These are phyloP conservation scores for Thelonectria rubi DNA, from an alignment of 2,329 filamentous ascomycete species.

Conservation along the genomic window DNA sequence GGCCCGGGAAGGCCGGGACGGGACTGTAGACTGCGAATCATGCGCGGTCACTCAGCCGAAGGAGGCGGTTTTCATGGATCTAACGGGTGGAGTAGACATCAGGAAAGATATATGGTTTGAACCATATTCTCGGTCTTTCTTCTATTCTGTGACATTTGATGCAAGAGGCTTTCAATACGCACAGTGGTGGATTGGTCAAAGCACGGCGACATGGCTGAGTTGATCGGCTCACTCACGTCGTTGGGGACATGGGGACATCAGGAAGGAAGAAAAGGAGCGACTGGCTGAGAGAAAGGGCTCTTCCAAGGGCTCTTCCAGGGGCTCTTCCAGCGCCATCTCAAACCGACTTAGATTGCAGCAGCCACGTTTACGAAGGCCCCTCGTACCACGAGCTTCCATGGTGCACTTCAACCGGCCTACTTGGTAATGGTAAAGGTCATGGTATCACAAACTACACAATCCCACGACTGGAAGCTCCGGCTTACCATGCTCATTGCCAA, in stretches of 20 bases:
- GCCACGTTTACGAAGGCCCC: slow-evolving; percentile 29
- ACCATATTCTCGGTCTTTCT: too few relatives aligned
- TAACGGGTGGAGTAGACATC: slow-evolving; percentile 27
- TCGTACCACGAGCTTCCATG: too few relatives aligned
- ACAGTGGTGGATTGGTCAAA: slow-evolving; percentile 34
- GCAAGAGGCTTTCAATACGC: slow-evolving; percentile 25
- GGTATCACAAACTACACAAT: not conserved
- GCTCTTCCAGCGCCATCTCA: too few relatives aligned
- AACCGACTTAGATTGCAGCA: slow-evolving; percentile 30
- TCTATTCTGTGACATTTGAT: too few relatives aligned
- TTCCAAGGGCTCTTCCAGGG: too few relatives aligned
- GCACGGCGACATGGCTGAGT: not conserved
- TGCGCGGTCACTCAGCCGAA: too few relatives aligned
- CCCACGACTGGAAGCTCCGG: not conserved
- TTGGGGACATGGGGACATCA: slow-evolving; percentile 28
- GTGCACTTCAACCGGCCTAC: too few relatives aligned
- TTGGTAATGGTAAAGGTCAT: too few relatives aligned
- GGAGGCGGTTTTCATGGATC: too few relatives aligned
- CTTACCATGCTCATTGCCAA: not conserved
- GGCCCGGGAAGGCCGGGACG: too few relatives aligned
- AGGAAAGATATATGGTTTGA: too few relatives aligned
- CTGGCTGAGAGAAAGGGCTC: not conserved
- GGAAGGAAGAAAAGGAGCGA: slow-evolving; percentile 37
- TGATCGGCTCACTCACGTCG: slow-evolving; percentile 22
- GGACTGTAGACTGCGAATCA: too few relatives aligned